Conservation (phyloP, 495 filamentous ascomycete species). For the Trichoderma orchidacearum region DNA sequence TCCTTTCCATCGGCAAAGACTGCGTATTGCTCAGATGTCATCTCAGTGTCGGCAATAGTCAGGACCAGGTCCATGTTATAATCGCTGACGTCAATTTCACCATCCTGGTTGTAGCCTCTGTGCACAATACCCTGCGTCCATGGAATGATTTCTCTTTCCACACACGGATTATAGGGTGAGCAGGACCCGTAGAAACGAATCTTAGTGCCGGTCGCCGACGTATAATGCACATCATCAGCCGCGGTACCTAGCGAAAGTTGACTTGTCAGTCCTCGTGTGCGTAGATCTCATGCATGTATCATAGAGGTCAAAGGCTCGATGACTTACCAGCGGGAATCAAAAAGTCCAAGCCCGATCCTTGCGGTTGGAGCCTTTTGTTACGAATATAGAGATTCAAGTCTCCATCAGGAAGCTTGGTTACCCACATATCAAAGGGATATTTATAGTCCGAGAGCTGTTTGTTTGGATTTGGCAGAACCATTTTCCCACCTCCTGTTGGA, state of each 20-base stretch:
- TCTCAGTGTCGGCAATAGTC: neutral
- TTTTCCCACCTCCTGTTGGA: neutral
- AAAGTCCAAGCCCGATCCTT: neutral
- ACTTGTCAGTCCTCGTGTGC: no score
- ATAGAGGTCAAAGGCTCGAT: no score
- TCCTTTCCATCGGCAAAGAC: neutral
- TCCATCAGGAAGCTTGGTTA: neutral
- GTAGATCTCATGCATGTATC: no score
- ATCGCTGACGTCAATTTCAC: neutral
- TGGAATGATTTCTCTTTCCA: neutral
- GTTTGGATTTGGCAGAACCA: neutral
- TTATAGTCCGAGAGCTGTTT: neutral
- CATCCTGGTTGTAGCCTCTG: neutral
- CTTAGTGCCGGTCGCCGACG: neutral
- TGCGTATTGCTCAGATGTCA: neutral
- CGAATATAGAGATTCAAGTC: neutral
- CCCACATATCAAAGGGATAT: neutral
- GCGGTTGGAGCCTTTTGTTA: neutral
- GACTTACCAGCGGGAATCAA: neutral
- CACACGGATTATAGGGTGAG: neutral
- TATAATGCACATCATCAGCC: neutral
- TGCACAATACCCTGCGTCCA: neutral
- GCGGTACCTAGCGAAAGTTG: neutral
- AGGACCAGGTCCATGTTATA: neutral
- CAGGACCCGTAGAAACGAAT: neutral